Evolutionary conservation across 2,329 filamentous ascomycete genomes (phyloP).

Genomic region (Epichloe baconii): DNA sequence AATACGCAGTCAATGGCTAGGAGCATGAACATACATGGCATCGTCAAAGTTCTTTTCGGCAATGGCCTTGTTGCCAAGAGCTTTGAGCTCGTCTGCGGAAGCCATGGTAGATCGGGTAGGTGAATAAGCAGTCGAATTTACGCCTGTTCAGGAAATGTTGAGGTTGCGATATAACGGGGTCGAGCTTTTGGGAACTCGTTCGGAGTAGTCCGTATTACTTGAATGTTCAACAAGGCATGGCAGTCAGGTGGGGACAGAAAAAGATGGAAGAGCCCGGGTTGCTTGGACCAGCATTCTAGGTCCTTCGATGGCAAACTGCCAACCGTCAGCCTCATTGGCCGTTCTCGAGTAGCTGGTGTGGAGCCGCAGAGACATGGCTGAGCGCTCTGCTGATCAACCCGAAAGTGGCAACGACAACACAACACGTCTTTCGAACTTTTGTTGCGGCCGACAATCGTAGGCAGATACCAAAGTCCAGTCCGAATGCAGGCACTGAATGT

Average conservation of each 20-base stretch:
- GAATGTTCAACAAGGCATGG: not conserved
- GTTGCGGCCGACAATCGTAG: too few species aligned
- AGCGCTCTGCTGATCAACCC: too few species aligned
- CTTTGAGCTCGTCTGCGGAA: conserved; percentile 72
- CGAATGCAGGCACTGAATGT: too few species aligned
- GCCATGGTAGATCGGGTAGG: conserved; percentile 28
- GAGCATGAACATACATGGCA: conserved; percentile 60
- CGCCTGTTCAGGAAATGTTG: not conserved
- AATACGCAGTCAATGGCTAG: not conserved
- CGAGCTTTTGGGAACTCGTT: not conserved
- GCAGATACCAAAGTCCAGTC: too few species aligned
- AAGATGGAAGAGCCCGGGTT: conserved; percentile 13
- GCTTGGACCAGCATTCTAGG: conserved; percentile 23
- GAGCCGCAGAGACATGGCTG: conserved; percentile 1
- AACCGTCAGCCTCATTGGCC: conserved; percentile 19
- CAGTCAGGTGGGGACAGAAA: conserved; percentile 11
- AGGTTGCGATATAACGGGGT: not conserved
- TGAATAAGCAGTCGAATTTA: conserved; percentile 1
- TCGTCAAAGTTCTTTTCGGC: conserved; percentile 93
- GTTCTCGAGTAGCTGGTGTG: conserved; percentile 8
- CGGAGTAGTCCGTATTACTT: not conserved
- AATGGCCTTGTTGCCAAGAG: conserved; percentile 97
- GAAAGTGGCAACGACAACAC: too few species aligned
- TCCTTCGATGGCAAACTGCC: conserved; percentile 26
- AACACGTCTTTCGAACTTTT: too few species aligned